phyloP scores from a whole-genome alignment of 176 grass and related monocot genomes.

The Bromus sterilis region DNA sequence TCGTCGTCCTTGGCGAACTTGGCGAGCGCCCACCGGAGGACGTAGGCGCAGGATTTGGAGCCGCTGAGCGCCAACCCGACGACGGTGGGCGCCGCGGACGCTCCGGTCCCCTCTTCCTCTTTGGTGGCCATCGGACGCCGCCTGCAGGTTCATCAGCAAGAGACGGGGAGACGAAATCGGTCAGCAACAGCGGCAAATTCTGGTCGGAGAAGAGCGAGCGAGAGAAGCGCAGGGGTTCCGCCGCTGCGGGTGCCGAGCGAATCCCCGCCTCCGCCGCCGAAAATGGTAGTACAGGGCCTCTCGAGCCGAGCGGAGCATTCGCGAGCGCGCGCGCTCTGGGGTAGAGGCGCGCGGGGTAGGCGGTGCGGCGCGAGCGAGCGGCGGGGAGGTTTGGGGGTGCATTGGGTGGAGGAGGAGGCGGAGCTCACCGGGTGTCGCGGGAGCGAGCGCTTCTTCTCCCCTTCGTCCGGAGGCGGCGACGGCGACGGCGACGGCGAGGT shows the following conservation, averaged over 20 bases:
- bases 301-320: background rate
- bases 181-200: background rate
- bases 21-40: conserved; percentile 21
- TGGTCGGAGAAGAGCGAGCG: background rate
- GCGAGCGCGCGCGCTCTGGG: too few relatives aligned
- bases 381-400: background rate
- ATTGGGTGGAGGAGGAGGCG: background rate
- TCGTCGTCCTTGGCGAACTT: background rate
- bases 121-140: background rate
- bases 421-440: background rate
- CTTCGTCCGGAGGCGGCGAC: background rate
- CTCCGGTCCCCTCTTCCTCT: background rate
- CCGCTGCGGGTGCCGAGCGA: too few relatives aligned
- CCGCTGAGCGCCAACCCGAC: conserved; percentile 16
- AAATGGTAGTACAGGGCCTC: too few relatives aligned
- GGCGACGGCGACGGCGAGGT: background rate
- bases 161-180: background rate
- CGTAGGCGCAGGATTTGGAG: background rate
- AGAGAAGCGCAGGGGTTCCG: background rate
- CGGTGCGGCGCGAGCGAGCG: background rate
- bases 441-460: background rate
- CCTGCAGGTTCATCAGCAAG: background rate
- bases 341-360: too few relatives aligned
- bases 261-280: too few relatives aligned
- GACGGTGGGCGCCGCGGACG: background rate